Percentiles rank a stretch among this genome's conserved stretches.
These are phyloP conservation scores for Fusarium nisikadoi DNA, from an alignment of 2,329 filamentous ascomycete species.

Conservation along the genomic window DNA sequence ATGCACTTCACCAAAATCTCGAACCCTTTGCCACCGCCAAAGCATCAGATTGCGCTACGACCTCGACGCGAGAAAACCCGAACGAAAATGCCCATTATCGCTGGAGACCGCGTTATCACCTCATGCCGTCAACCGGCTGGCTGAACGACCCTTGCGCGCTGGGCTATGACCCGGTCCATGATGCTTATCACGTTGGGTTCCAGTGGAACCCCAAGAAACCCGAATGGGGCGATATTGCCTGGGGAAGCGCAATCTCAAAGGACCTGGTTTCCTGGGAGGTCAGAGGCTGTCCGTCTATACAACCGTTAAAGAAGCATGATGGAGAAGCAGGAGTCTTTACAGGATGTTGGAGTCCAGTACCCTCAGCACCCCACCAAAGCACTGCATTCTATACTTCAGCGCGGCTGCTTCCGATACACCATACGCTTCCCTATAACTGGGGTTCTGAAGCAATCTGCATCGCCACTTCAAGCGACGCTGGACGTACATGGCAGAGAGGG, in stretches of 20 bases:
- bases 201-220: background rate
- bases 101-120: background rate
- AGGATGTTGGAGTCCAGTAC: background rate
- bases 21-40: background rate
- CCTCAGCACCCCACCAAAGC: background rate
- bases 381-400: background rate
- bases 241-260: background rate
- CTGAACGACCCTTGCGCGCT: background rate
- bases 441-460: background rate
- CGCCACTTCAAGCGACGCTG: background rate
- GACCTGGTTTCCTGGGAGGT: background rate
- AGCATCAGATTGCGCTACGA: background rate
- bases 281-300: background rate
- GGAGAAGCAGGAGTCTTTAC: background rate
- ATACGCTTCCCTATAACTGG: background rate
- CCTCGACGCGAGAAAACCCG: background rate
- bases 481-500: background rate
- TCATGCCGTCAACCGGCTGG: background rate
- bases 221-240: background rate
- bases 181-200: background rate
- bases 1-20: background rate
- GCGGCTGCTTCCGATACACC: background rate
- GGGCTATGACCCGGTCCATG: background rate
- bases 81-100: background rate
- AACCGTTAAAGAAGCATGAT: background rate